These are phyloP conservation scores for Pterulicium gracile DNA, from an alignment of 1,284 basidiomycete species.

Conservation along the genomic window DNA sequence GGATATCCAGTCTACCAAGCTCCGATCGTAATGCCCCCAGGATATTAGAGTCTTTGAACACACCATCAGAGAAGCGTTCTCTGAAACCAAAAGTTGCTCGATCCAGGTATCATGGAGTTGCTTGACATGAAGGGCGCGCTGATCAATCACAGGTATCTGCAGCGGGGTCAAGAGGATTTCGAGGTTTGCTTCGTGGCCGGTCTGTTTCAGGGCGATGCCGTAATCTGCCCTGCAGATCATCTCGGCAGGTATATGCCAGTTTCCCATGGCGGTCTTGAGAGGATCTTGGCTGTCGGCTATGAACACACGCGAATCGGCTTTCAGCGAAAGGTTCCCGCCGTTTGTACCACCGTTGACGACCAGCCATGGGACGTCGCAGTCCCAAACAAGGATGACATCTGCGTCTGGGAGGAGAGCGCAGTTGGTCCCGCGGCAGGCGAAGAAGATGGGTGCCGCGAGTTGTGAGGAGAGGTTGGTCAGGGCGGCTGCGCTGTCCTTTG, in stretches of 20 bases:
- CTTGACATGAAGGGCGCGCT: constrained; percentile 9
- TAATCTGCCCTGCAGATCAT: constrained; percentile 47
- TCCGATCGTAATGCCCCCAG: constrained; percentile 34
- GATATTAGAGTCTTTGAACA: constrained; percentile 26
- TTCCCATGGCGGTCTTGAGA: constrained; percentile 40
- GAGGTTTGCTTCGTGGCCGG: constrained; percentile 22
- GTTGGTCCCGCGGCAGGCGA: constrained; percentile 37
- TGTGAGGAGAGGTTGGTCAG: constrained; percentile 37
- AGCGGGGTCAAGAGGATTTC: constrained; percentile 12
- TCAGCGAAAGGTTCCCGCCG: constrained; percentile 21
- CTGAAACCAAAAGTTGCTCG: constrained; percentile 12
- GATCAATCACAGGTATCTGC: constrained; percentile 5
- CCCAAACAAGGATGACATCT: constrained; percentile 53
- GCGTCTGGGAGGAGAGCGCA: constrained; percentile 37
- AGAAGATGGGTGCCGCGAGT: constrained; percentile 44
- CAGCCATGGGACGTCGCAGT: constrained; percentile 61
- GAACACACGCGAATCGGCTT: constrained; percentile 36
- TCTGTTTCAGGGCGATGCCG: constrained; percentile 38
- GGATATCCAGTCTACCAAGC: constrained; percentile 17
- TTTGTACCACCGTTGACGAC: constrained; percentile 27
- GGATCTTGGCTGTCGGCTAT: constrained; percentile 55
- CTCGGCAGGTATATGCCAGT: constrained; percentile 46
- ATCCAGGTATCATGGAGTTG: constrained; percentile 18
- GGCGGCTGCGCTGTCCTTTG: constrained; percentile 28
- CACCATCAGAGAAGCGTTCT: constrained; percentile 7